Evolutionary conservation across 345 rosid genomes (phyloP).

Genomic region (Abelmoschus esculentus): DNA sequence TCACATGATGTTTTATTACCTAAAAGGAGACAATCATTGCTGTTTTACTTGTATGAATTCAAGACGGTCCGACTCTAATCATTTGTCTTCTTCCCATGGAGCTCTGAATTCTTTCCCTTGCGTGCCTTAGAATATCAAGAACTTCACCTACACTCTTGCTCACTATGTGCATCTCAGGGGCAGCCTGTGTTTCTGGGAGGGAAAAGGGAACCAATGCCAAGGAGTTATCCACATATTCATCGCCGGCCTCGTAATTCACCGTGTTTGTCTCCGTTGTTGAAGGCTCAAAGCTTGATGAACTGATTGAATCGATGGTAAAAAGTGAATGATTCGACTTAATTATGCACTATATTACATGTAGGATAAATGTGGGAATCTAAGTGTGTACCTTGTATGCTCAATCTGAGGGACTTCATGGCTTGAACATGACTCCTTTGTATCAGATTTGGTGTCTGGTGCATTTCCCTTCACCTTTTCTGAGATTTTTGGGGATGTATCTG

Average conservation of each 20-base stretch:
- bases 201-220: conserved; percentile 35
- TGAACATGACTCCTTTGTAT: conserved; percentile 14
- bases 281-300: conserved; percentile 13
- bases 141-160: conserved; percentile 34
- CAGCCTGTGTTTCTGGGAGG: conserved; percentile 11
- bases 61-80: conserved; percentile 32
- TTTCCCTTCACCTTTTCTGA: conserved; percentile 11
- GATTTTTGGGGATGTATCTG: conserved; percentile 3
- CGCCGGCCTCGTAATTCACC: conserved; percentile 3
- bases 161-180: conserved; percentile 16
- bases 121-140: conserved; percentile 39
- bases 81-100: conserved; percentile 30
- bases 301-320: conserved; percentile 10
- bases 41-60: conserved; percentile 7
- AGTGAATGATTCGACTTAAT: not conserved
- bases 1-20: not conserved
- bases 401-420: conserved; percentile 15
- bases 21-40: conserved; percentile 6
- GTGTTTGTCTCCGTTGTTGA: conserved; percentile 14
- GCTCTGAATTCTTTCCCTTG: conserved; percentile 32
- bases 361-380: not conserved
- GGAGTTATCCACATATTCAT: conserved; percentile 24
- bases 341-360: not conserved
- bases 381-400: conserved; percentile 20
- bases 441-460: conserved; percentile 18